phyloP scores from a whole-genome alignment of 192 early-diverging fungal species.

The Backusella morwellensis region DNA sequence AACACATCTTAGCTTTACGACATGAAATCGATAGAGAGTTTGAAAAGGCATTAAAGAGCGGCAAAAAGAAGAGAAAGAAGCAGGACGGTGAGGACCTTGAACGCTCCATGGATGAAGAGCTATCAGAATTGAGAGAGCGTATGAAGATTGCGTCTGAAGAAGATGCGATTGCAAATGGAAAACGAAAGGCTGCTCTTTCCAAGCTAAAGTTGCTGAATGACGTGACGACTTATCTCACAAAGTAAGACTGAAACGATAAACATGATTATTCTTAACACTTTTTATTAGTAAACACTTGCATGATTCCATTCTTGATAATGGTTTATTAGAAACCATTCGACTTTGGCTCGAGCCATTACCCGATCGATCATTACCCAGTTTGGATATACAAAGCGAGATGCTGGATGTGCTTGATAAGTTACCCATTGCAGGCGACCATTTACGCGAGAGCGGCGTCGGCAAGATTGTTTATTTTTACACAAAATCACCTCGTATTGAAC shows the following conservation, averaged over 20 bases:
- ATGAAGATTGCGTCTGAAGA: slow-evolving; percentile 57
- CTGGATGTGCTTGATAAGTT: slow-evolving; percentile 67
- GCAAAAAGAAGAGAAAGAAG: slow-evolving; percentile 39
- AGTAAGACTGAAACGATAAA: slow-evolving; percentile 36
- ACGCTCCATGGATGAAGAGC: slow-evolving; percentile 31
- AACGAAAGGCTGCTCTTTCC: slow-evolving; percentile 60
- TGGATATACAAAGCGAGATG: slow-evolving; percentile 86
- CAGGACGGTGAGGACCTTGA: slow-evolving; percentile 38
- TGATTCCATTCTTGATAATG: slow-evolving; percentile 79
- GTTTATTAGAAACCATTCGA: slow-evolving; percentile 80
- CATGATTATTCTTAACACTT: background rate
- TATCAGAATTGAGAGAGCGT: slow-evolving; percentile 30
- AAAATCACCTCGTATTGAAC: slow-evolving; percentile 78
- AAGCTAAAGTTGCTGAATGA: slow-evolving; percentile 65
- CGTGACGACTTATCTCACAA: slow-evolving; percentile 54
- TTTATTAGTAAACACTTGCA: slow-evolving; percentile 53
- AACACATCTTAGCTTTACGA: slow-evolving; percentile 15
- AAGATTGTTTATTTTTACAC: slow-evolving; percentile 87
- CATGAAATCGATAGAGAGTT: slow-evolving; percentile 35
- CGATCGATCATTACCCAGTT: slow-evolving; percentile 83
- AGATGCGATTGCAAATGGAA: slow-evolving; percentile 60
- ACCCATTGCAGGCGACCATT: slow-evolving; percentile 70
- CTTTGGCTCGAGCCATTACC: slow-evolving; percentile 90
- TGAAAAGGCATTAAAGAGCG: slow-evolving; percentile 26
- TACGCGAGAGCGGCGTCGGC: slow-evolving; percentile 81